phyloP scores from a whole-genome alignment of 495 filamentous ascomycete genomes.

The Hyphodiscus hymeniophilus region DNA sequence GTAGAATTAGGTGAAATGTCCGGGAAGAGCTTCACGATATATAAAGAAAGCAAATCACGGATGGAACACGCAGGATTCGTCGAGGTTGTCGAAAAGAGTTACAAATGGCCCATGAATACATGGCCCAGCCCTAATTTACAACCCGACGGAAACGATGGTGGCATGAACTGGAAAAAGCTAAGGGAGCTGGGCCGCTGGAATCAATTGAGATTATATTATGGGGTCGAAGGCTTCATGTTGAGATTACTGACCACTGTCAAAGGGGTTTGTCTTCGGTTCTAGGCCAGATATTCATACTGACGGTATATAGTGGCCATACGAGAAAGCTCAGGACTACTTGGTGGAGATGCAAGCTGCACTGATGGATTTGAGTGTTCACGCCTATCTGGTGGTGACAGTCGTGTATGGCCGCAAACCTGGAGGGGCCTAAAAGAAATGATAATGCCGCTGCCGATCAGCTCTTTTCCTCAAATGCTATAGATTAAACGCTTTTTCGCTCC shows the following conservation, averaged over 20 bases:
- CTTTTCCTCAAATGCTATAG: no score
- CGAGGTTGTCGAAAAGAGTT: conserved; percentile 33
- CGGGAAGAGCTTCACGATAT: background rate
- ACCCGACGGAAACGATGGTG: background rate
- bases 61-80: conserved; percentile 46
- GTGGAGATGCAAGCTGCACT: background rate
- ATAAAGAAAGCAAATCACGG: conserved; percentile 10
- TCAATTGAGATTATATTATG: background rate
- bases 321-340: background rate
- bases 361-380: background rate
- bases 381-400: background rate
- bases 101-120: conserved; percentile 34
- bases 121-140: conserved; percentile 32
- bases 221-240: background rate
- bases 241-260: background rate
- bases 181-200: conserved; percentile 37
- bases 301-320: background rate
- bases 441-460: no score
- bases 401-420: background rate
- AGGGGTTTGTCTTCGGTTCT: background rate
- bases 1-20: background rate
- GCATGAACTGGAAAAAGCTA: conserved; percentile 21
- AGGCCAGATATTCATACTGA: background rate
- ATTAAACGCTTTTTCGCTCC: no score
- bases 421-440: background rate